These are phyloP conservation scores for Fusarium papillatum DNA, from an alignment of 2,329 filamentous ascomycete species.

Conservation along the genomic window DNA sequence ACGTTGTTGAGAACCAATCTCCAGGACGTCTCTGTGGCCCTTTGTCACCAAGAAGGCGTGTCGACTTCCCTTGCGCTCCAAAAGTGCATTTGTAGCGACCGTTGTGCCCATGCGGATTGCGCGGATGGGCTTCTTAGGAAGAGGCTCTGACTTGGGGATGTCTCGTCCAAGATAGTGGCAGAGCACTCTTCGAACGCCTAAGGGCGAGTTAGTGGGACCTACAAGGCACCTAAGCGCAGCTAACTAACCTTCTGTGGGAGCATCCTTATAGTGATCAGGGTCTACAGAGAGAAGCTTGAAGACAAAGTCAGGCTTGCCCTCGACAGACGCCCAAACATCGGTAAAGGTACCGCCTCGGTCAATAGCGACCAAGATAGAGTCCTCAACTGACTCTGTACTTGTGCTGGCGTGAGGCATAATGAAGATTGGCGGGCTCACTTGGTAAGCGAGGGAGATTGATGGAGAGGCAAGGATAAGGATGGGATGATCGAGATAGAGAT, in stretches of 20 bases:
- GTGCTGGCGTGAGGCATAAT: not conserved
- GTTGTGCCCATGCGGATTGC: constrained; percentile 85
- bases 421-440: not conserved
- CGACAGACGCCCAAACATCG: constrained; percentile 21
- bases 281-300: constrained; percentile 60
- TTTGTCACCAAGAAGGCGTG: constrained; percentile 79
- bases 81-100: constrained; percentile 76
- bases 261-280: constrained; percentile 79
- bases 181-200: constrained; percentile 24
- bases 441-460: not conserved
- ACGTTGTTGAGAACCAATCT: constrained; percentile 80
- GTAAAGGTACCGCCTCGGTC: constrained; percentile 27
- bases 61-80: constrained; percentile 79
- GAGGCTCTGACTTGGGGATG: constrained; percentile 46
- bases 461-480: not conserved
- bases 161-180: constrained; percentile 15
- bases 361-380: constrained; percentile 15
- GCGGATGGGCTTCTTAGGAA: constrained; percentile 58
- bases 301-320: constrained; percentile 17
- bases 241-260: constrained; percentile 69
- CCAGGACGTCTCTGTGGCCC: constrained; percentile 78
- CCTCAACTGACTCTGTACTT: not conserved
- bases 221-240: not conserved
- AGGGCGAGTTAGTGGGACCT: not conserved
- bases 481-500: not conserved